Conservation (phyloP, 768 basidiomycete species). For the Serpula lacrymans region DNA sequence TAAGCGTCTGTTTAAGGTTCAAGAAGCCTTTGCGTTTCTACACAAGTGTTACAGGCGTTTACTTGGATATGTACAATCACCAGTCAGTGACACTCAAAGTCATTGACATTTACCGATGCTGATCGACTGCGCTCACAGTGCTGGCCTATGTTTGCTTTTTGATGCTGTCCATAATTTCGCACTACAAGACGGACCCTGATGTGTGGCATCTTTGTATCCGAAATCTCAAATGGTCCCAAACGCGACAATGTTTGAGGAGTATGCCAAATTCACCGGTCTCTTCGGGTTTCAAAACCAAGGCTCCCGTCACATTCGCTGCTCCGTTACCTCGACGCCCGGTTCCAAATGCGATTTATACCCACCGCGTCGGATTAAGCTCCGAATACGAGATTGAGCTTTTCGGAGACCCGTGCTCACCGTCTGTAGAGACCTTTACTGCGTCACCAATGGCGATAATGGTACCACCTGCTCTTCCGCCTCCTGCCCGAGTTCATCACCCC, state of each 20-base stretch:
- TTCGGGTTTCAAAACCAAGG: conserved; percentile 34
- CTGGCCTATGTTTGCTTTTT: conserved; percentile 55
- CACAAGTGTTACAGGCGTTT: conserved; percentile 54
- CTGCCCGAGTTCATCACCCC: conserved; percentile 12
- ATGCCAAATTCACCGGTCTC: conserved; percentile 33
- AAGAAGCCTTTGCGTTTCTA: conserved; percentile 51
- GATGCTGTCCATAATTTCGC: conserved; percentile 39
- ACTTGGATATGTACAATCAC: conserved; percentile 48
- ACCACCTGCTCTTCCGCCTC: conserved; percentile 15
- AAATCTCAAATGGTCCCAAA: conserved; percentile 34
- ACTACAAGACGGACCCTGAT: conserved; percentile 39
- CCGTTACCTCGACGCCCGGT: conserved; percentile 39
- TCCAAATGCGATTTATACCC: conserved; percentile 32
- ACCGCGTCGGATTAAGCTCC: conserved; percentile 36
- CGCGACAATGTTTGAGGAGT: conserved; percentile 27
- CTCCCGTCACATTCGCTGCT: conserved; percentile 34
- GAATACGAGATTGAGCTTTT: conserved; percentile 51
- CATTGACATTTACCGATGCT: not conserved
- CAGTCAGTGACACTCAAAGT: conserved; percentile 30
- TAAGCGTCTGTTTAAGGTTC: conserved; percentile 12
- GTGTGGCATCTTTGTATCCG: conserved; percentile 54
- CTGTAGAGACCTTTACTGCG: conserved; percentile 22
- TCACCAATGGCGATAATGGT: too few species aligned
- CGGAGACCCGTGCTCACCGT: conserved; percentile 12
- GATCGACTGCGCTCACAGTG: conserved; percentile 35